Evolutionary conservation across 148 eudicot genomes (phyloP).

Genomic region (Chenopodium formosanum): DNA sequence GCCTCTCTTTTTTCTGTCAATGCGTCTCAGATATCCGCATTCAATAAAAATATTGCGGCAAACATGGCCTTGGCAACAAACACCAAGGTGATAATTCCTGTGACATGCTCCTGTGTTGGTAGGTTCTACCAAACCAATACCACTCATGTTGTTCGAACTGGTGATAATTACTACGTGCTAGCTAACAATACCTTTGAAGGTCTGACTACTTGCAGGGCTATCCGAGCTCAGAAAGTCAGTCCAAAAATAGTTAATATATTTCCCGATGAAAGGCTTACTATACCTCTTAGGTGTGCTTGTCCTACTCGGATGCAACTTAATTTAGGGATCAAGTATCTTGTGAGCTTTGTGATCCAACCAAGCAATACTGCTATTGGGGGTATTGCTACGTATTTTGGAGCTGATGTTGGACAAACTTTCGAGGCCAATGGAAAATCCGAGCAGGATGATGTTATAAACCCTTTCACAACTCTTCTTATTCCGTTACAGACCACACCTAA

Average conservation of each 20-base stretch:
- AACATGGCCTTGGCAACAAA: conserved; percentile 34
- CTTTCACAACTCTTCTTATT: conserved; percentile 67
- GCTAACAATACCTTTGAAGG: conserved; percentile 66
- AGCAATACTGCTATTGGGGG: conserved; percentile 26
- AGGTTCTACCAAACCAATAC: conserved; percentile 62
- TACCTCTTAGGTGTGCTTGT: conserved; percentile 90
- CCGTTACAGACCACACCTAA: conserved; percentile 62
- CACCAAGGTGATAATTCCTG: conserved; percentile 61
- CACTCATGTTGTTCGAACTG: conserved; percentile 30
- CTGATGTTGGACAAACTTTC: conserved; percentile 41
- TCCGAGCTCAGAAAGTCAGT: conserved; percentile 42
- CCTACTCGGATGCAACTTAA: conserved; percentile 63
- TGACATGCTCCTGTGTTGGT: conserved; percentile 74
- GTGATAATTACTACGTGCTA: conserved; percentile 32
- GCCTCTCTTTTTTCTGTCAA: conserved; percentile 43
- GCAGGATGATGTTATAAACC: conserved; percentile 40
- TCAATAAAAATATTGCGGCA: conserved; percentile 46
- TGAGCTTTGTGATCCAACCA: conserved; percentile 52
- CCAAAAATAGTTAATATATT: conserved; percentile 21
- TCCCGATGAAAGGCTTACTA: conserved; percentile 38
- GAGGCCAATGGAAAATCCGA: conserved; percentile 63
- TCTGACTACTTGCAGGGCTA: conserved; percentile 63
- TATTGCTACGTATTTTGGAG: conserved; percentile 53
- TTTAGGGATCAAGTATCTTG: conserved; percentile 56
- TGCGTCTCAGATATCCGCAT: conserved; percentile 40